Conservation (phyloP, 169 alveolate genomes). For the Babesia gibsoni region DNA sequence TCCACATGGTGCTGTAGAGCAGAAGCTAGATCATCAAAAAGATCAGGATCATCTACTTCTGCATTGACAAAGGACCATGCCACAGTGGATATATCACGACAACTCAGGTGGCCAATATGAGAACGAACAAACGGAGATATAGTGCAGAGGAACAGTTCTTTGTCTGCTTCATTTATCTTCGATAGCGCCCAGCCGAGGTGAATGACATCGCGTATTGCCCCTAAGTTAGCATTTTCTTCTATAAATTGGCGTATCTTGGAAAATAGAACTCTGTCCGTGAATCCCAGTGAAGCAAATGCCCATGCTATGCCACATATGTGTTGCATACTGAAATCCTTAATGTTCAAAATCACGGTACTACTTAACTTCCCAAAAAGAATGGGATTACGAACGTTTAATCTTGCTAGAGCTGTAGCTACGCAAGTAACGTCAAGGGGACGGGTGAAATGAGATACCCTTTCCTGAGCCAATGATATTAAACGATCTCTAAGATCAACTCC, state of each 20-base stretch:
- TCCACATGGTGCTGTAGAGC: constrained; percentile 52
- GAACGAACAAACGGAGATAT: constrained; percentile 59
- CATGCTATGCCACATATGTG: constrained; percentile 60
- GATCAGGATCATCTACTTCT: constrained; percentile 47
- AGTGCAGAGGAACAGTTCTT: constrained; percentile 53
- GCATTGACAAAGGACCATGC: constrained; percentile 67
- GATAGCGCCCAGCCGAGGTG: constrained; percentile 66
- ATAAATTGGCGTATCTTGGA: constrained; percentile 30
- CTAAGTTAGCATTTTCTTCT: constrained; percentile 38
- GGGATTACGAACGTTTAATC: constrained; percentile 62
- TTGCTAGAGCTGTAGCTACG: constrained; percentile 59
- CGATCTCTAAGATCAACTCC: constrained; percentile 41
- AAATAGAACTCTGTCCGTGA: constrained; percentile 46
- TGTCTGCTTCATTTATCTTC: constrained; percentile 39
- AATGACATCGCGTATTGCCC: constrained; percentile 28
- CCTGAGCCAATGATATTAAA: constrained; percentile 41
- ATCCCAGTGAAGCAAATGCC: constrained; percentile 60
- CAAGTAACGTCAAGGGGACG: constrained; percentile 60
- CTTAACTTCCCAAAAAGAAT: constrained; percentile 50
- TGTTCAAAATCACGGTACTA: constrained; percentile 13
- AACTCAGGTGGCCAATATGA: constrained; percentile 33
- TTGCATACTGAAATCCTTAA: constrained; percentile 40
- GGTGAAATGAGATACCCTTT: constrained; percentile 33
- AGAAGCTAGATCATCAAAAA: constrained; percentile 51
- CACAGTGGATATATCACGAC: constrained; percentile 57